A percentile compares a stretch with the other conserved stretches of the same genome.
Evolutionary conservation across 257 asterid genomes (phyloP).

Genomic region (Capsicum baccatum): DNA sequence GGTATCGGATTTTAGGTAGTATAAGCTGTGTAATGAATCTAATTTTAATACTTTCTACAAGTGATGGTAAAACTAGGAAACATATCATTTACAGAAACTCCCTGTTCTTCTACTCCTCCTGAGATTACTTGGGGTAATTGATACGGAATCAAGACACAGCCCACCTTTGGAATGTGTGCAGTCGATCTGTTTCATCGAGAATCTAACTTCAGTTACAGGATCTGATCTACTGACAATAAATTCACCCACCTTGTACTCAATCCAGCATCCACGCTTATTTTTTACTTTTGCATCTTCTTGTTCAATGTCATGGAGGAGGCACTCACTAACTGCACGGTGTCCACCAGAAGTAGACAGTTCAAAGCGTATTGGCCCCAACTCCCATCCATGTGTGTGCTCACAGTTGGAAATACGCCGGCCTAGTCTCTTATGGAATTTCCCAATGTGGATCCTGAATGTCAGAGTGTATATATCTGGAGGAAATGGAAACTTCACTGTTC

Average conservation of each 20-base stretch:
- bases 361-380: slow-evolving; percentile 77
- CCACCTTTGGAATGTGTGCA: slow-evolving; percentile 99
- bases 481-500: slow-evolving; percentile 76
- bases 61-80: slow-evolving; percentile 27
- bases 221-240: slow-evolving; percentile 66
- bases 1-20: slow-evolving; percentile 35
- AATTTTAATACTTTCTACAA: slow-evolving; percentile 29
- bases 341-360: slow-evolving; percentile 87
- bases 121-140: slow-evolving; percentile 69
- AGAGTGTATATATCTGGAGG: slow-evolving; percentile 83
- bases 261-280: slow-evolving; percentile 88
- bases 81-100: slow-evolving; percentile 36
- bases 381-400: slow-evolving; percentile 96
- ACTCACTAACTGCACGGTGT: slow-evolving; percentile 74
- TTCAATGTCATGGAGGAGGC: slow-evolving; percentile 66
- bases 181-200: slow-evolving; percentile 96
- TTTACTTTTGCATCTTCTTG: slow-evolving; percentile 60
- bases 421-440: slow-evolving; percentile 76
- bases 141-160: slow-evolving; percentile 84
- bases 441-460: slow-evolving; percentile 84
- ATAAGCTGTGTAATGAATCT: slow-evolving; percentile 41
- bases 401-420: slow-evolving; percentile 81
- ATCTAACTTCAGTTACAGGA: slow-evolving; percentile 69
- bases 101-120: slow-evolving; percentile 57
- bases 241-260: slow-evolving; percentile 89